A percentile compares a stretch with the other conserved stretches of the same genome.
These are phyloP conservation scores for Candida neerlandica DNA, from an alignment of 1,139 yeast genomes.

Conservation along the genomic window DNA sequence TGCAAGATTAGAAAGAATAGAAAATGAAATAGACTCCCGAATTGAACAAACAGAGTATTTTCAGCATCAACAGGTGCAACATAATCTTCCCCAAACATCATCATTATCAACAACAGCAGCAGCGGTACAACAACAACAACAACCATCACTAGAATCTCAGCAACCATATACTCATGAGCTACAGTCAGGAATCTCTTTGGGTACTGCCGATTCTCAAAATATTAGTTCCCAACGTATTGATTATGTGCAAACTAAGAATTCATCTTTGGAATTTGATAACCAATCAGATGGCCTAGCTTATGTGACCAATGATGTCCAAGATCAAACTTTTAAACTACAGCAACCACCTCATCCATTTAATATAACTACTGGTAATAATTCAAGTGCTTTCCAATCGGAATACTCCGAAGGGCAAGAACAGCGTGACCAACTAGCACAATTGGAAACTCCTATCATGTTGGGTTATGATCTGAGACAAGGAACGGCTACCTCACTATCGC, in stretches of 20 bases:
- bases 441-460: conserved; percentile 7
- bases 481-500: conserved; percentile 11
- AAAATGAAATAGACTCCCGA: conserved; percentile 8
- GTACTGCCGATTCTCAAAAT: conserved; percentile 5
- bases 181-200: conserved; percentile 11
- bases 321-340: conserved; percentile 24
- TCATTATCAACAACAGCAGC: background rate
- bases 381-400: conserved; percentile 5
- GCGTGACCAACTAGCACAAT: conserved; percentile 13
- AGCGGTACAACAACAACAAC: no score
- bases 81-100: background rate
- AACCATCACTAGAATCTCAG: background rate
- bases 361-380: conserved; percentile 8
- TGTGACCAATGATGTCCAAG: conserved; percentile 12
- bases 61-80: background rate
- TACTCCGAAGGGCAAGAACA: conserved; percentile 4
- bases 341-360: conserved; percentile 23
- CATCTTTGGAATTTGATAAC: conserved; percentile 5
- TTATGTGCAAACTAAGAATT: conserved; percentile 8
- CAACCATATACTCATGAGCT: conserved; percentile 2
- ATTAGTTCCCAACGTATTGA: conserved; percentile 11
- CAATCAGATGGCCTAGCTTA: conserved; percentile 12
- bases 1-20: conserved; percentile 13
- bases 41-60: background rate
- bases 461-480: conserved; percentile 7